Percentiles rank a stretch among this genome's conserved stretches.
phyloP scores from a whole-genome alignment of 306 rosid species.

The Cucumis hystrix region DNA sequence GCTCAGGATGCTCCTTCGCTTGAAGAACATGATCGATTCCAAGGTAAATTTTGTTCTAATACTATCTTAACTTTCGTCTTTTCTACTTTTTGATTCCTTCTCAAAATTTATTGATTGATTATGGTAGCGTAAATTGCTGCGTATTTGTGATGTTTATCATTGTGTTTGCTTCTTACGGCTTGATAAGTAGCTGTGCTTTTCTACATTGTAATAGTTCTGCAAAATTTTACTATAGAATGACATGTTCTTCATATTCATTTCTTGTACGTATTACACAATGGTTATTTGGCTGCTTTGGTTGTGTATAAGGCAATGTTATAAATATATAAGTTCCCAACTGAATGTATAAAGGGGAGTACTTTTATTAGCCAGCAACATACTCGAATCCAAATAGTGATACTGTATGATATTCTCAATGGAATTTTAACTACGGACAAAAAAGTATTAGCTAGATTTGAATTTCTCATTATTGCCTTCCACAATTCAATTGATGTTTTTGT shows the following conservation, averaged over 20 bases:
- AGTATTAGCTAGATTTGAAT: not conserved
- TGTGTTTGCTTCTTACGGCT: not conserved
- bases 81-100: not conserved
- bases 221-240: not conserved
- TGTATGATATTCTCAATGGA: not conserved
- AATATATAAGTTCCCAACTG: not conserved
- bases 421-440: not conserved
- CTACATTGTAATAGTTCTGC: not conserved
- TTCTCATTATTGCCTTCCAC: not conserved
- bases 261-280: not conserved
- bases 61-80: not conserved
- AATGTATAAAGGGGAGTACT: not conserved
- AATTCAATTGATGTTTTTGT: not conserved
- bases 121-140: not conserved
- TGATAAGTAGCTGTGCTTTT: not conserved
- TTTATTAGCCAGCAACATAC: not conserved
- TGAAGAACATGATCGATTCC: slow-evolving; percentile 53
- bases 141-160: not conserved
- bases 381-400: not conserved
- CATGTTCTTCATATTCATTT: not conserved
- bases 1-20: slow-evolving; percentile 40
- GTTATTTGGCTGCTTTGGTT: not conserved
- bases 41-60: slow-evolving; percentile 28
- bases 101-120: not conserved
- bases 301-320: not conserved